Conservation (phyloP, 192 early-diverging fungal species). For the Tieghemiomyces parasiticus region DNA sequence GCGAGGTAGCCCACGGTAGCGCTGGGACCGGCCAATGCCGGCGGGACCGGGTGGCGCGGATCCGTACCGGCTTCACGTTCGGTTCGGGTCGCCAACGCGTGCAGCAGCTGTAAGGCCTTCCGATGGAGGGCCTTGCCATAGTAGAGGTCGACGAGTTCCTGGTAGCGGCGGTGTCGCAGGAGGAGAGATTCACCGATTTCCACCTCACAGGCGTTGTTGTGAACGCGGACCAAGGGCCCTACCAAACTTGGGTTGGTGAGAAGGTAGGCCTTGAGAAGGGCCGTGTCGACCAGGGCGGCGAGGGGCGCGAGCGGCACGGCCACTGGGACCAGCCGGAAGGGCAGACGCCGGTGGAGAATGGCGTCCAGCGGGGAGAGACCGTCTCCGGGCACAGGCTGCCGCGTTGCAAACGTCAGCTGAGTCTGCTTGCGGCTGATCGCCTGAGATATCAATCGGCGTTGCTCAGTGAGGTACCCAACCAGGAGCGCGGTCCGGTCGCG, state of each 20-base stretch:
- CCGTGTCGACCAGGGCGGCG: conserved; percentile 72
- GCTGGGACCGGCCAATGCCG: conserved; percentile 40
- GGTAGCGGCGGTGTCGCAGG: conserved; percentile 57
- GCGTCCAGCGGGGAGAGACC: conserved; percentile 13
- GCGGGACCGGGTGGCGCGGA: conserved; percentile 15
- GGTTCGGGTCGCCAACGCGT: conserved; percentile 25
- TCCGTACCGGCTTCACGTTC: no score
- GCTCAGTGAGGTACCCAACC: conserved; percentile 79
- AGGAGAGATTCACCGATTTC: conserved; percentile 69
- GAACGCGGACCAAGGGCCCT: conserved; percentile 78
- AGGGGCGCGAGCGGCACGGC: conserved; percentile 28
- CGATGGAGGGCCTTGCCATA: conserved; percentile 76
- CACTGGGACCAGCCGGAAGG: conserved; percentile 22
- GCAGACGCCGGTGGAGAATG: conserved; percentile 15
- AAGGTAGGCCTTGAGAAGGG: conserved; percentile 81
- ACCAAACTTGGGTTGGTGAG: conserved; percentile 71
- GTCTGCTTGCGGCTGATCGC: conserved; percentile 21
- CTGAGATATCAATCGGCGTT: conserved; percentile 58
- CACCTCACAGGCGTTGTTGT: conserved; percentile 71
- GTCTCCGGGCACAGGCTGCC: conserved; percentile 14
- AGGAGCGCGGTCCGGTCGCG: conserved; percentile 29
- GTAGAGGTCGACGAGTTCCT: conserved; percentile 89
- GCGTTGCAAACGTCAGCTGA: conserved; percentile 22
- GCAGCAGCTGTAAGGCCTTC: conserved; percentile 76
- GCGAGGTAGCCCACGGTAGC: conserved; percentile 64